Percentiles rank a stretch among this genome's conserved stretches.
phyloP scores from a whole-genome alignment of 345 rosid species.

The Adansonia digitata region DNA sequence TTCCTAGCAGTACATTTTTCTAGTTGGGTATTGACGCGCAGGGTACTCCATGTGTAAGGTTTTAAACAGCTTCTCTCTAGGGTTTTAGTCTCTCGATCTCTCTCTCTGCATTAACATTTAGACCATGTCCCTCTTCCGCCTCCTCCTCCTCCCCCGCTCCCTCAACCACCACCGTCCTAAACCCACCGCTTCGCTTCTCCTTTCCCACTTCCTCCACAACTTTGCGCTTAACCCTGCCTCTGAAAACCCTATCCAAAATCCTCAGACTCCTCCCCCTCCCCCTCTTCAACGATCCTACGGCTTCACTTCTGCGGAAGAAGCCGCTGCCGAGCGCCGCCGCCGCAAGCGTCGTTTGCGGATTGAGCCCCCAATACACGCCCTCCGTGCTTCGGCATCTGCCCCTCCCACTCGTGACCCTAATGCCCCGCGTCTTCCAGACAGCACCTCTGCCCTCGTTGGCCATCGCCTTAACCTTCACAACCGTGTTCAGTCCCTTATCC shows the following conservation, averaged over 20 bases:
- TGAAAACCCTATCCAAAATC: slow-evolving; percentile 3
- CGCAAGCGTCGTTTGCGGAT: slow-evolving; percentile 86
- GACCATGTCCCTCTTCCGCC: slow-evolving; percentile 48
- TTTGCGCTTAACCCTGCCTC: slow-evolving; percentile 8
- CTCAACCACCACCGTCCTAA: slow-evolving; percentile 9
- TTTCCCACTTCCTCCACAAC: slow-evolving; percentile 17
- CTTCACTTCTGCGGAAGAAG: slow-evolving; percentile 94
- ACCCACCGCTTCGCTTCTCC: slow-evolving; percentile 1
- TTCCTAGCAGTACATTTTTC: no score
- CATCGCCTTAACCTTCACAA: slow-evolving; percentile 86
- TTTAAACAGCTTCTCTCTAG: not conserved
- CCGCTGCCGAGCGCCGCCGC: slow-evolving; percentile 89
- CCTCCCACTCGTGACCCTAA: slow-evolving; percentile 81
- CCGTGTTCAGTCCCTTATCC: slow-evolving; percentile 88
- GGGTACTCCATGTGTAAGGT: not conserved
- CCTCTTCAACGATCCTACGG: slow-evolving; percentile 41
- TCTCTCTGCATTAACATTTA: not conserved
- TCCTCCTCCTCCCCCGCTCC: slow-evolving; percentile 43
- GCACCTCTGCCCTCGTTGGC: slow-evolving; percentile 80
- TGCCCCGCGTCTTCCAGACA: slow-evolving; percentile 88
- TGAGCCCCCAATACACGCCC: slow-evolving; percentile 91
- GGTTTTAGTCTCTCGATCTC: slow-evolving; percentile 14
- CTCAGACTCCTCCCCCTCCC: not conserved
- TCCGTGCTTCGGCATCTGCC: slow-evolving; percentile 51
- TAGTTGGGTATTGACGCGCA: no score